A percentile compares a stretch with the other conserved stretches of the same genome.
These are phyloP conservation scores for Candida pseudofarinosa DNA, from an alignment of 805 yeast species.

Conservation along the genomic window DNA sequence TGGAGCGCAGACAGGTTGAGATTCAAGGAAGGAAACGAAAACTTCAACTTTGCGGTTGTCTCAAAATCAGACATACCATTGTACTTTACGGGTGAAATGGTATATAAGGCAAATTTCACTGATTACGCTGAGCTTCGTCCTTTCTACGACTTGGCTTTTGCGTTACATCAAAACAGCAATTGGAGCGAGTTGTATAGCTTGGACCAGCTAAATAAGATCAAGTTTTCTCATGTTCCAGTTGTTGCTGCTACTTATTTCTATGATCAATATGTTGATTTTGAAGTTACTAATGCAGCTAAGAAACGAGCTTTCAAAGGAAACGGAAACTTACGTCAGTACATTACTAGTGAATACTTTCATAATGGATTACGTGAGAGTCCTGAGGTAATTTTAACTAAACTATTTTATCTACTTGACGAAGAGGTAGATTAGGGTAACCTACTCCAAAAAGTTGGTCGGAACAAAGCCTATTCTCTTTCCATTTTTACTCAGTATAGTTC, in stretches of 20 bases:
- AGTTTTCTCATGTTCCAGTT: conserved; percentile 37
- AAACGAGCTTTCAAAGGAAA: conserved; percentile 20
- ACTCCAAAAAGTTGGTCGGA: conserved; percentile 24
- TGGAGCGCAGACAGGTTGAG: conserved; percentile 50
- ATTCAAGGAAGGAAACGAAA: conserved; percentile 17
- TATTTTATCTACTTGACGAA: conserved; percentile 36
- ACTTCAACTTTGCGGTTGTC: conserved; percentile 18
- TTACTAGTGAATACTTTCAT: conserved; percentile 50
- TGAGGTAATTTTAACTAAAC: conserved; percentile 32
- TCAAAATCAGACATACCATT: conserved; percentile 17
- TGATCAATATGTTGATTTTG: conserved; percentile 52
- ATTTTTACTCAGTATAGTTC: conserved; percentile 14
- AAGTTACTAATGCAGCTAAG: conserved; percentile 34
- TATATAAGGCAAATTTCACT: conserved; percentile 46
- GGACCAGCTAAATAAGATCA: conserved; percentile 22
- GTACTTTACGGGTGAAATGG: conserved; percentile 56
- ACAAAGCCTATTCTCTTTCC: conserved; percentile 32
- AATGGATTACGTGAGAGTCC: conserved; percentile 45
- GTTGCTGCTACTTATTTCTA: conserved; percentile 46
- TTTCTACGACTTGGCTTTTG: conserved; percentile 38
- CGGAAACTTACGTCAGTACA: conserved; percentile 37
- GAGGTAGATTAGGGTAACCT: conserved; percentile 30
- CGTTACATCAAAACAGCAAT: conserved; percentile 24
- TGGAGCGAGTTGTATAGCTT: conserved; percentile 40
- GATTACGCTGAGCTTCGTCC: conserved; percentile 42